Evolutionary conservation across 495 filamentous ascomycete genomes (phyloP).

Genomic region (Pseudevernia furfuracea): DNA sequence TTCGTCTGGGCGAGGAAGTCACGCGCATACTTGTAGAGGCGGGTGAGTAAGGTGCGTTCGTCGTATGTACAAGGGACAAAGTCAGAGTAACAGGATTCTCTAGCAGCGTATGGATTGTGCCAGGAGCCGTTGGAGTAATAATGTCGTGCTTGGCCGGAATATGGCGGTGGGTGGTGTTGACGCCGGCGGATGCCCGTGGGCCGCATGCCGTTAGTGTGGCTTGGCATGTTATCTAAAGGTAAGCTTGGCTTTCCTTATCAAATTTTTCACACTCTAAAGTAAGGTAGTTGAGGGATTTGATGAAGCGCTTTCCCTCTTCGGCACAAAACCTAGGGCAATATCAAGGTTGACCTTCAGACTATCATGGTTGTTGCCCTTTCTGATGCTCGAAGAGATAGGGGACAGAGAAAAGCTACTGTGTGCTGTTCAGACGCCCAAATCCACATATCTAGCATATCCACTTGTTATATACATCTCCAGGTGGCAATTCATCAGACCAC

Average conservation of each 20-base stretch:
- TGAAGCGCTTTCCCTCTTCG: not conserved
- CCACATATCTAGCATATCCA: not conserved
- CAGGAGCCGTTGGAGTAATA: constrained; percentile 23
- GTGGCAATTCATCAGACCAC: not conserved
- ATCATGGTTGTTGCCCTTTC: not conserved
- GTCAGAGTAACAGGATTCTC: constrained; percentile 25
- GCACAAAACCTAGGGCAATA: not conserved
- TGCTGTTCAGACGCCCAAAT: not conserved
- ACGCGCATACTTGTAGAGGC: constrained; percentile 29
- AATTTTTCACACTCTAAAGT: no score
- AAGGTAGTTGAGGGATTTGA: not conserved
- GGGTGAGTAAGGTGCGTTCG: constrained; percentile 25
- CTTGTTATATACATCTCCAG: not conserved
- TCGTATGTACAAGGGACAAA: constrained; percentile 28
- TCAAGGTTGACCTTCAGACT: not conserved
- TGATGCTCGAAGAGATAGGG: not conserved
- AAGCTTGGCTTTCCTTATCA: not conserved
- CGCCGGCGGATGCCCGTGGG: constrained; percentile 14
- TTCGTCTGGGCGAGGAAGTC: constrained; percentile 26
- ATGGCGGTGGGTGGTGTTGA: constrained; percentile 4
- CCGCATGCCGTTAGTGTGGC: constrained; percentile 12
- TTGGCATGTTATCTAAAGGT: constrained; percentile 10
- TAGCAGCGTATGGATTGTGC: constrained; percentile 20
- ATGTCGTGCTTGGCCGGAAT: constrained; percentile 9
- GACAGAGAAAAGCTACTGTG: not conserved